These are phyloP conservation scores for Ormosia semicastrata DNA, from an alignment of 306 rosid genomes.

Conservation along the genomic window DNA sequence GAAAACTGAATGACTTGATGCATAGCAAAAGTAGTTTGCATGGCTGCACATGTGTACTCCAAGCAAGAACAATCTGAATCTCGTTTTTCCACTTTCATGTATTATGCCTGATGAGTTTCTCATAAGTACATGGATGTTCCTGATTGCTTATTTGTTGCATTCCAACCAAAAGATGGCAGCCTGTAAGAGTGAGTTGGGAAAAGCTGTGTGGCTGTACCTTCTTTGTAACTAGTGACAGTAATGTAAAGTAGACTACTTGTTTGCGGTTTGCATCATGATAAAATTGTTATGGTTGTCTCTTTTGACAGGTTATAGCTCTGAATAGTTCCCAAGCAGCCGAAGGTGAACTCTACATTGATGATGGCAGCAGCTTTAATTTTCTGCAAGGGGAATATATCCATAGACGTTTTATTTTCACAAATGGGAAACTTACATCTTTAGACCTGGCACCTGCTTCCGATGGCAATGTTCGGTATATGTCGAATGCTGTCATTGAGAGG, in stretches of 20 bases:
- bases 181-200: not conserved
- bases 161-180: not conserved
- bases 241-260: conserved; percentile 1
- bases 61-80: not conserved
- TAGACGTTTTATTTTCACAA: conserved; percentile 73
- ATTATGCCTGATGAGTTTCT: not conserved
- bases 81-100: not conserved
- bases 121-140: not conserved
- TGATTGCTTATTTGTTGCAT: not conserved
- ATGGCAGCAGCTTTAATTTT: conserved; percentile 80
- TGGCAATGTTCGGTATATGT: conserved; percentile 34
- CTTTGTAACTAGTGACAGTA: not conserved
- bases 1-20: conserved; percentile 9
- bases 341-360: conserved; percentile 88
- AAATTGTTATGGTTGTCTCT: conserved; percentile 19
- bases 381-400: conserved; percentile 79
- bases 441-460: conserved; percentile 45
- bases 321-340: conserved; percentile 91
- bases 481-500: conserved; percentile 66
- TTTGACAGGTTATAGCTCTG: conserved; percentile 78
- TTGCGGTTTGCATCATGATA: conserved; percentile 9
- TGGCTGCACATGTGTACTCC: not conserved
- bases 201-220: not conserved
- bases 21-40: not conserved
- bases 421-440: conserved; percentile 66